These are phyloP conservation scores for Annulohypoxylon stygium DNA, from an alignment of 495 filamentous ascomycete species.

Conservation along the genomic window DNA sequence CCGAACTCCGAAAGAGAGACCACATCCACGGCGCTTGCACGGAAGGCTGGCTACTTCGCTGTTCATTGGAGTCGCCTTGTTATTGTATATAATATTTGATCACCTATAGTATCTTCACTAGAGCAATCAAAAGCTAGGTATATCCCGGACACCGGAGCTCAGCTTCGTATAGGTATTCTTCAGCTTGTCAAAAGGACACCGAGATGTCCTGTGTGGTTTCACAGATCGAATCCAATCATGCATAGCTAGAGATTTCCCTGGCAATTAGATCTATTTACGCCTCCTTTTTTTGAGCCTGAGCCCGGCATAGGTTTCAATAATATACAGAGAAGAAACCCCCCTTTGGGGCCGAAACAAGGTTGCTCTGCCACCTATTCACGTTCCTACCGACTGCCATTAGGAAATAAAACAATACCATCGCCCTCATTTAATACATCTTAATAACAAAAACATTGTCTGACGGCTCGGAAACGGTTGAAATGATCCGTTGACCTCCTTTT, in stretches of 20 bases:
- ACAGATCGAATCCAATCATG: slow-evolving; percentile 37
- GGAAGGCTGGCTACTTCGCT: slow-evolving; percentile 11
- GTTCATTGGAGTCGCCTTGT: slow-evolving; percentile 6
- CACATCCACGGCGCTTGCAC: slow-evolving; percentile 14
- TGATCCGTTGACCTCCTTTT: slow-evolving; percentile 45
- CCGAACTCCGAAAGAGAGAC: slow-evolving; percentile 42
- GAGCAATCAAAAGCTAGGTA: slow-evolving; percentile 14
- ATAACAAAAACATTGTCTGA: slow-evolving; percentile 48
- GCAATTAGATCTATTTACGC: slow-evolving; percentile 45
- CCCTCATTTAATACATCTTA: slow-evolving; percentile 39
- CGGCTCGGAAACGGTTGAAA: slow-evolving; percentile 40
- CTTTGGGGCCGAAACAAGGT: slow-evolving; percentile 9
- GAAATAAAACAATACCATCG: slow-evolving; percentile 31
- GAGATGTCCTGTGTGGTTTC: slow-evolving; percentile 33
- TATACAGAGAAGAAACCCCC: slow-evolving; percentile 50
- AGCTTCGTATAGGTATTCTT: slow-evolving; percentile 18
- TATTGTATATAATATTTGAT: not conserved
- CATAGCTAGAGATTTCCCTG: slow-evolving; percentile 9
- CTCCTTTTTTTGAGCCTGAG: slow-evolving; percentile 37
- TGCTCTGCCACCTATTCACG: slow-evolving; percentile 41
- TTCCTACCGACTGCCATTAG: slow-evolving; percentile 29
- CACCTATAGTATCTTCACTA: not conserved
- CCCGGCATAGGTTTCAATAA: slow-evolving; percentile 45
- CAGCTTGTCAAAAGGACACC: slow-evolving; percentile 4
- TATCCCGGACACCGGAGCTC: slow-evolving; percentile 9